Evolutionary conservation across 129 eudicot species (phyloP).

Genomic region (Lonicera japonica): DNA sequence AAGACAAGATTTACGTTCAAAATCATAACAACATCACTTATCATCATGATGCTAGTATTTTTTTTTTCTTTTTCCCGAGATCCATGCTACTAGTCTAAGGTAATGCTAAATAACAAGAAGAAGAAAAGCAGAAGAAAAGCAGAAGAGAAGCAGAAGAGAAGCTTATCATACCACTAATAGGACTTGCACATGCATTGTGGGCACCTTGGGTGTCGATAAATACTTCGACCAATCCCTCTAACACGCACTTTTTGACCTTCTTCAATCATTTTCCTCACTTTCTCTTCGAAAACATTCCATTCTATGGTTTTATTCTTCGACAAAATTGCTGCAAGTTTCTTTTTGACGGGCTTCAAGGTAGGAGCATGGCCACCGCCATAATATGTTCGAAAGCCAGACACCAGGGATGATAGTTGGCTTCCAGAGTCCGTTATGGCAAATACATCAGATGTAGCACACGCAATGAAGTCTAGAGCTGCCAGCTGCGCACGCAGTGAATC

Average conservation of each 20-base stretch:
- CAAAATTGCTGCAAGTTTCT: conserved; percentile 68
- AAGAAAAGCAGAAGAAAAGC: no score
- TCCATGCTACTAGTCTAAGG: no score
- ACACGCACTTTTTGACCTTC: conserved; percentile 57
- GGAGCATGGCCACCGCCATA: conserved; percentile 79
- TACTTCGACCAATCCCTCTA: conserved; percentile 55
- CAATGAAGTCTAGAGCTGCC: conserved; percentile 91
- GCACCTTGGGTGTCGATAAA: conserved; percentile 84
- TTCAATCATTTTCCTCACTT: conserved; percentile 65
- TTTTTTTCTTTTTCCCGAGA: no score
- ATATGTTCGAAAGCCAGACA: conserved; percentile 78
- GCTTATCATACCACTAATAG: conserved; percentile 1
- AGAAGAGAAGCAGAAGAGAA: no score
- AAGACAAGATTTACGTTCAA: no score
- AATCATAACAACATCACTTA: no score
- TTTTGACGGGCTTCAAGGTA: conserved; percentile 66
- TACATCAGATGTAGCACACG: conserved; percentile 79
- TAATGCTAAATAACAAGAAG: no score
- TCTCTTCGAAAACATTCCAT: conserved; percentile 55
- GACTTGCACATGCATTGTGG: conserved; percentile 85
- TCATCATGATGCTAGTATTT: no score
- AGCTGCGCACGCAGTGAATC: conserved; percentile 39
- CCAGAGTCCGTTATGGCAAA: conserved; percentile 96
- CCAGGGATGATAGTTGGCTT: conserved; percentile 78
- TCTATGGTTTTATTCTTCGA: conserved; percentile 41